phyloP scores from a whole-genome alignment of 2,329 filamentous ascomycete genomes.

The Talaromyces sp. region DNA sequence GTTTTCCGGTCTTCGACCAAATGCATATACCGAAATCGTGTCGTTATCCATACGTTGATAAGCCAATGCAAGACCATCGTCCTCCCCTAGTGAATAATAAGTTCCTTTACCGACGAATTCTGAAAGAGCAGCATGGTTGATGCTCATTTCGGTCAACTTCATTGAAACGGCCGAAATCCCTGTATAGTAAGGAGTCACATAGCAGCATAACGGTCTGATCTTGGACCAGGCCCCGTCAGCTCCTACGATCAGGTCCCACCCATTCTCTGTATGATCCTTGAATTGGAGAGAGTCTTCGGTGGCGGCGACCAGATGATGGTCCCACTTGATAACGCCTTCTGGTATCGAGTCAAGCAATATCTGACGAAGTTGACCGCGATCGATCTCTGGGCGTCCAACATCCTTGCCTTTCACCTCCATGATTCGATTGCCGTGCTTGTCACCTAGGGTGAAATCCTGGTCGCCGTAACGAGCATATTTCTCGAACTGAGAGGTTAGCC shows the following conservation, averaged over 20 bases:
- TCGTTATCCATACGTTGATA: slow-evolving; percentile 24
- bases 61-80: slow-evolving; percentile 20
- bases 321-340: slow-evolving; percentile 21
- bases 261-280: slow-evolving; percentile 12
- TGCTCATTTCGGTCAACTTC: slow-evolving; percentile 19
- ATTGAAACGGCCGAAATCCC: slow-evolving; percentile 19
- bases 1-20: slow-evolving; percentile 8
- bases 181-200: slow-evolving; percentile 21
- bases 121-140: slow-evolving; percentile 18
- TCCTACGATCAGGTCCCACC: slow-evolving; percentile 25
- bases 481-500: slow-evolving; percentile 23
- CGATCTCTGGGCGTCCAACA: slow-evolving; percentile 25
- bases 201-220: slow-evolving; percentile 23
- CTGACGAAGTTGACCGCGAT: slow-evolving; percentile 20
- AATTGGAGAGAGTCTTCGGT: slow-evolving; percentile 16
- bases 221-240: slow-evolving; percentile 27
- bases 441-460: slow-evolving; percentile 17
- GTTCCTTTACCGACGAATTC: slow-evolving; percentile 20
- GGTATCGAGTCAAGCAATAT: slow-evolving; percentile 24
- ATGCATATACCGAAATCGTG: slow-evolving; percentile 16
- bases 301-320: slow-evolving; percentile 20
- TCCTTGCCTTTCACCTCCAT: slow-evolving; percentile 11
- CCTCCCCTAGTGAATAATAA: slow-evolving; percentile 16
- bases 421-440: slow-evolving; percentile 18
- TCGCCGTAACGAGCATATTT: slow-evolving; percentile 20